Base-by-base conservation (phyloP, 257 asterid species). In the Solanum ossicruentum region DNA sequence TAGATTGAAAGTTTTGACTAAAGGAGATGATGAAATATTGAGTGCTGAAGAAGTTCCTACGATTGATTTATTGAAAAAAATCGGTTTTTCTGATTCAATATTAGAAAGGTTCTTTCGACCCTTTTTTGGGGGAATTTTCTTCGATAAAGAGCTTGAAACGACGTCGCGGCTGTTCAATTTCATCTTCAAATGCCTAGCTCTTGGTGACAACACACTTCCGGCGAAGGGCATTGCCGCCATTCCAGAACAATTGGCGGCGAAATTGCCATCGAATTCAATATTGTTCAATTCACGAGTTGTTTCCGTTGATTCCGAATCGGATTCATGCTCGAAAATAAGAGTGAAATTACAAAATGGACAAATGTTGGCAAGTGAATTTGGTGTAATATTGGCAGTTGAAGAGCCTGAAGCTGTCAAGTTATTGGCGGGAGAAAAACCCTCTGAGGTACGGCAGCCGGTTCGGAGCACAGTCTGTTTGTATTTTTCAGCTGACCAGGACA, bases 41-140 rank as follows among this genome's bases (percentile, higher is more conserved):
- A 90, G 88, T 1, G 93, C 93, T 9, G 91, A 92, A 12, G 99
- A 96, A 87, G 89, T 85, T 13, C 77, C 47, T 43, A 93, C 98
- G 47, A 45, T 92, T 54, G 89, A 93, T 41, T 82, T 95, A 80
- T 58, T 95, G 91, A 91, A 92, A 85, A 49, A 85, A 16, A 89
- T 84, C 9, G 98, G 98, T 3, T 96, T 95, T 57, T 93, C 98
- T 28, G 97, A 93, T 23, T 78, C 93, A 28, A 87, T 96, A 17
- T n/a, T 96, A 88, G 97, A 96, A 36, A 84, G 98, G 26, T 96
- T 96, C 84, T 95, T 95, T 85, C 91, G 97, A 7, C 98, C 98
- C 0, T 95, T 96, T 88, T 96, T 95, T 8, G 99, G 99, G 17
- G 98, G 99, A 7, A 88, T 95, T 73, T 93, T 96, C 87, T 96